These are phyloP conservation scores for Hortiboletus campestris DNA, from an alignment of 768 basidiomycete genomes.

Conservation along the genomic window DNA sequence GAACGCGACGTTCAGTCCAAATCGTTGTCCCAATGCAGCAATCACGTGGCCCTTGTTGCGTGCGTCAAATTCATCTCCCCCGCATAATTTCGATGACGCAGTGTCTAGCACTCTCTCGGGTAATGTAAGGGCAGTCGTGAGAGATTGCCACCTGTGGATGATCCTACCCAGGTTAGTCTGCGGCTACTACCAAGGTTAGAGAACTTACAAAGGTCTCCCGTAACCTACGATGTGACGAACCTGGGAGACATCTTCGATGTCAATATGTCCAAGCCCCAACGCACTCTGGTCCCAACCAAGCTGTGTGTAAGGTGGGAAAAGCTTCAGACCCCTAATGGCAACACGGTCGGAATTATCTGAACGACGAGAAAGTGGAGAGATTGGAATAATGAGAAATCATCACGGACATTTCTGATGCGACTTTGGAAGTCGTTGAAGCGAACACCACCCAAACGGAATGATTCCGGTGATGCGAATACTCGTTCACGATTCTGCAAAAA, in stretches of 20 bases:
- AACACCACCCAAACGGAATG: slow-evolving; percentile 17
- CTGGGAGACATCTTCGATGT: neutral
- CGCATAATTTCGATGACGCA: neutral
- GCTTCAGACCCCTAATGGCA: neutral
- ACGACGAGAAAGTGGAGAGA: neutral
- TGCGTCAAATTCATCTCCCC: neutral
- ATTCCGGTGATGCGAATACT: slow-evolving; percentile 1
- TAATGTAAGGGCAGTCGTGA: neutral
- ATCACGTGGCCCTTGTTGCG: neutral
- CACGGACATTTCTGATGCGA: neutral
- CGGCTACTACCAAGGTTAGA: neutral
- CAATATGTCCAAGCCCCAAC: neutral
- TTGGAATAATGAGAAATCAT: too few species aligned
- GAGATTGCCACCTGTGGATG: slow-evolving; percentile 3
- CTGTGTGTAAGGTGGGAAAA: slow-evolving; percentile 8
- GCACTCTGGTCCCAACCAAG: slow-evolving; percentile 21
- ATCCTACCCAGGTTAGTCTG: neutral
- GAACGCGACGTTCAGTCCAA: neutral
- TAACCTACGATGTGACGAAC: neutral
- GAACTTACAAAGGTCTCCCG: neutral
- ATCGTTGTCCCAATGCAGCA: slow-evolving; percentile 3
- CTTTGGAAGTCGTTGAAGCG: slow-evolving; percentile 13
- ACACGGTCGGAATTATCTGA: slow-evolving; percentile 9
- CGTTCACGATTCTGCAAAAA: neutral
- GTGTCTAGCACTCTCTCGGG: neutral